Conservation (phyloP, 306 rosid species). For the Parietaria judaica region DNA sequence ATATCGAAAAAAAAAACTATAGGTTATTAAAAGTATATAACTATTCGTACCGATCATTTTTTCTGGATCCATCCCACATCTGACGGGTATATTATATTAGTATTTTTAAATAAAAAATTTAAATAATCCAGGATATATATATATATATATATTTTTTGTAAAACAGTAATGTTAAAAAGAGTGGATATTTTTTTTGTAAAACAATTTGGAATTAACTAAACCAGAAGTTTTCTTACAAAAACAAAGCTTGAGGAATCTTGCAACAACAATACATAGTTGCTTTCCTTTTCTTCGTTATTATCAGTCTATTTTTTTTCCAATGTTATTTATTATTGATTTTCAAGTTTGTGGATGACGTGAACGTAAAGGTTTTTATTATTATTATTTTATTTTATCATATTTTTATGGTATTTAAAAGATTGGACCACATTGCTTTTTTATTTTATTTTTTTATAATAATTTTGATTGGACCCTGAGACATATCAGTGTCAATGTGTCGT, state of each 20-base stretch:
- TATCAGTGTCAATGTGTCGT: slow-evolving; percentile 48
- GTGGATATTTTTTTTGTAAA: no score
- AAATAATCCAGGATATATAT: no score
- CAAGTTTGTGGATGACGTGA: slow-evolving; percentile 28
- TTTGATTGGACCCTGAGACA: slow-evolving; percentile 68
- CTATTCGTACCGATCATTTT: slow-evolving; percentile 3
- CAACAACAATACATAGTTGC: no score
- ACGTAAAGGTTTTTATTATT: slow-evolving; percentile 13
- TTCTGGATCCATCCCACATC: background rate
- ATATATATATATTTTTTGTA: no score
- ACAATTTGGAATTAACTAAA: no score
- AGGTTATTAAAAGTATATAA: no score
- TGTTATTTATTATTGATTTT: no score
- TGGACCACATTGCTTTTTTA: slow-evolving; percentile 40
- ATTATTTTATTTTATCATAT: slow-evolving; percentile 11
- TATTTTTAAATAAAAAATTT: no score
- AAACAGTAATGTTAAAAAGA: no score
- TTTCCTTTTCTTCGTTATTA: no score
- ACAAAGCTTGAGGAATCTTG: no score
- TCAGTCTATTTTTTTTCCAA: background rate
- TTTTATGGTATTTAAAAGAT: slow-evolving; percentile 22
- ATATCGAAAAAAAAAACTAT: background rate
- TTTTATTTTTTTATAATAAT: slow-evolving; percentile 16
- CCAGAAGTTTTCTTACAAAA: background rate
- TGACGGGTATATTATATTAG: no score